phyloP scores from a whole-genome alignment of 305 asterid genomes.

The Fraxinus angustifolia region DNA sequence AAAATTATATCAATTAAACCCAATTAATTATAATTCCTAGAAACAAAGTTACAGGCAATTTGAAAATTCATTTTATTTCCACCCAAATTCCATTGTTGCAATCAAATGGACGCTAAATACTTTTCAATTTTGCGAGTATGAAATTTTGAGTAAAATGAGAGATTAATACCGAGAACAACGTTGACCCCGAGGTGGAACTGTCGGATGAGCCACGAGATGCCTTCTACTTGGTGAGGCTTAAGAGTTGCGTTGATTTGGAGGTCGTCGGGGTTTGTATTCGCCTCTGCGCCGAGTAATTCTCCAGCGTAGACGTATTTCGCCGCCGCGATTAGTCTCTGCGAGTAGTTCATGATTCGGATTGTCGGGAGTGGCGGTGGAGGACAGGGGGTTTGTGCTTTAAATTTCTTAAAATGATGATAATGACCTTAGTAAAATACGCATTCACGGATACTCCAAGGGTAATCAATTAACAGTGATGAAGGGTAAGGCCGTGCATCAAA shows the following conservation, averaged over 20 bases:
- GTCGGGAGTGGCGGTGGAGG: conserved; percentile 6
- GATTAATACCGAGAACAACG: conserved; percentile 70
- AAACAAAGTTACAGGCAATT: too few species aligned
- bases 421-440: background rate
- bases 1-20: too few species aligned
- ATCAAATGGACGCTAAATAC: background rate
- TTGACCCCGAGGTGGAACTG: conserved; percentile 79
- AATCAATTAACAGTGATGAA: background rate
- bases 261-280: conserved; percentile 29
- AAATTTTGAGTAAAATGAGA: background rate
- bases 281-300: conserved; percentile 37
- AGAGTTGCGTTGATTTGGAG: conserved; percentile 59
- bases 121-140: background rate
- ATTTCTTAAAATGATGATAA: background rate
- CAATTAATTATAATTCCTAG: too few species aligned
- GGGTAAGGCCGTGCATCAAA: background rate
- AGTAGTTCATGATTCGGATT: conserved; percentile 53
- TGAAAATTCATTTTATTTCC: too few species aligned
- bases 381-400: background rate
- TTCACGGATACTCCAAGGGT: background rate
- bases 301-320: conserved; percentile 63
- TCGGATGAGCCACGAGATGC: conserved; percentile 80
- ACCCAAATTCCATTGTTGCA: too few species aligned
- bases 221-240: conserved; percentile 83
- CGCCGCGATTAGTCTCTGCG: conserved; percentile 66